These are phyloP conservation scores for Amaranthus palmeri DNA, from an alignment of 148 eudicot species.

Conservation along the genomic window DNA sequence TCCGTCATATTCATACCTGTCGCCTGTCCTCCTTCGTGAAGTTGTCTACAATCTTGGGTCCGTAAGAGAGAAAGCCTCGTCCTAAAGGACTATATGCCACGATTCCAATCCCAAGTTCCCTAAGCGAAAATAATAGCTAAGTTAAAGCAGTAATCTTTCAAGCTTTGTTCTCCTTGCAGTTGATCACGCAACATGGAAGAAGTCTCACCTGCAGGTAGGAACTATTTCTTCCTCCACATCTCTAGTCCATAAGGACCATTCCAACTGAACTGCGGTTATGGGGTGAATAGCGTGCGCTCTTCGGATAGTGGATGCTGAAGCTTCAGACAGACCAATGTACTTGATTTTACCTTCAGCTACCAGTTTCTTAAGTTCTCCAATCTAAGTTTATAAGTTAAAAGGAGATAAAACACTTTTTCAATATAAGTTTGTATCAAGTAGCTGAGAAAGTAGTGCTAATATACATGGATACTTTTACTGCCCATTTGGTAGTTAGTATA, in stretches of 20 bases:
- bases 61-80: conserved; percentile 6
- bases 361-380: conserved; percentile 20
- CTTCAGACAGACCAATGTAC: conserved; percentile 19
- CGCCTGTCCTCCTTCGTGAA: background rate
- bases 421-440: background rate
- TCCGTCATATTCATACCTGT: background rate
- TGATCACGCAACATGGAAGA: background rate
- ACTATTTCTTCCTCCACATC: conserved; percentile 24
- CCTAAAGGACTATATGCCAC: conserved; percentile 26
- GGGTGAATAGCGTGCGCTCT: conserved; percentile 20
- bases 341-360: conserved; percentile 23
- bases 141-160: background rate
- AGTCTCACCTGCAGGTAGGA: conserved; percentile 20
- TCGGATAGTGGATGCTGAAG: conserved; percentile 15
- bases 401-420: background rate
- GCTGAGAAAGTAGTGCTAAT: no score
- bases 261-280: conserved; percentile 15
- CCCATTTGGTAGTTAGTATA: no score
- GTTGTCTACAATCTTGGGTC: conserved; percentile 17
- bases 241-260: conserved; percentile 22
- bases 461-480: no score
- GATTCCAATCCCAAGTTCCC: conserved; percentile 26
- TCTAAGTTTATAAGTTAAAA: background rate
- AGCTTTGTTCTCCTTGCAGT: background rate
- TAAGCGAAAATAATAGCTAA: background rate